These are phyloP conservation scores for Priceomyces castillae DNA, from an alignment of 805 yeast genomes.

Conservation along the genomic window DNA sequence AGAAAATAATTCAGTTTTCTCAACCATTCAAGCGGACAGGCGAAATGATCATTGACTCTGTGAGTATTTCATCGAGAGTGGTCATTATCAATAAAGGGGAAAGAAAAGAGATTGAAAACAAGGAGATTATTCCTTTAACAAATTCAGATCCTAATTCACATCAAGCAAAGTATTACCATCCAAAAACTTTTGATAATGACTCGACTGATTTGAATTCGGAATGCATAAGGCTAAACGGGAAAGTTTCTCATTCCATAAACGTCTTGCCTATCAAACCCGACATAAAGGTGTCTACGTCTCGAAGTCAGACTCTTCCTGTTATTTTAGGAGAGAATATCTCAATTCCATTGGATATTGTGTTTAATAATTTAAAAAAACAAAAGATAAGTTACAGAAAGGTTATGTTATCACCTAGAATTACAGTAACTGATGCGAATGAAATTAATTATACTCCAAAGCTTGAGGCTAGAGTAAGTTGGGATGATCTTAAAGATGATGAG, in stretches of 20 bases:
- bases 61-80: conserved; percentile 14
- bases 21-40: conserved; percentile 24
- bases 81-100: not conserved
- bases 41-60: conserved; percentile 14
- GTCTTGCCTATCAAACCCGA: conserved; percentile 28
- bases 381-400: conserved; percentile 19
- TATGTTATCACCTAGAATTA: conserved; percentile 18
- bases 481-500: conserved; percentile 39
- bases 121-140: not conserved
- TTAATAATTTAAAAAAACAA: conserved; percentile 12
- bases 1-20: conserved; percentile 19
- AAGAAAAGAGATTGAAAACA: not conserved
- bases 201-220: not conserved
- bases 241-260: conserved; percentile 10
- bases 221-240: conserved; percentile 3
- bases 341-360: conserved; percentile 19
- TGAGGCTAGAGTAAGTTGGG: conserved; percentile 31
- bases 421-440: conserved; percentile 13
- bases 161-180: not conserved
- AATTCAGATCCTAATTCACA: not conserved
- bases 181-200: not conserved
- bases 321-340: conserved; percentile 31
- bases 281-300: conserved; percentile 10
- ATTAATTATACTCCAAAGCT: conserved; percentile 17
- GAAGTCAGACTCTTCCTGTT: conserved; percentile 12